Evolutionary conservation across 2,329 filamentous ascomycete species (phyloP).

Genomic region (Pestalotiopsis sp.): DNA sequence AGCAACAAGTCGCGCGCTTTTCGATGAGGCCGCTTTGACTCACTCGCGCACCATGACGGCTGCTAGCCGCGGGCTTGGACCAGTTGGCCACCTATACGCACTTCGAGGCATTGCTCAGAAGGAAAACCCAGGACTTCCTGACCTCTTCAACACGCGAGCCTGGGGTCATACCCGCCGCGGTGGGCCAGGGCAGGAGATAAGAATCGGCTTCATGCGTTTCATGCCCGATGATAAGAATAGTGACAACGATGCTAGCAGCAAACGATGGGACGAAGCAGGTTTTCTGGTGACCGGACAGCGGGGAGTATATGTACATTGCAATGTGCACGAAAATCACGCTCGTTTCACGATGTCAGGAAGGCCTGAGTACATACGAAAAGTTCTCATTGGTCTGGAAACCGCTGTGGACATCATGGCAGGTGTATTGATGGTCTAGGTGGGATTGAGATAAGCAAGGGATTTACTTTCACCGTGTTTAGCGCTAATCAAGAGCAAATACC

Average conservation of each 20-base stretch:
- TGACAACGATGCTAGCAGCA: not conserved
- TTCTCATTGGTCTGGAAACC: too few species aligned
- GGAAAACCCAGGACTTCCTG: not conserved
- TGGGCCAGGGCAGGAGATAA: slow-evolving; percentile 18
- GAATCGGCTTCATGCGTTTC: slow-evolving; percentile 19
- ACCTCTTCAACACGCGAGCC: slow-evolving; percentile 17
- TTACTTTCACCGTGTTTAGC: too few species aligned
- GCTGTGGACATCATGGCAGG: too few species aligned
- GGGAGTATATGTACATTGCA: slow-evolving; percentile 20
- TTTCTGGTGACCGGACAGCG: slow-evolving; percentile 18
- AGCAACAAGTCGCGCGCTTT: not conserved
- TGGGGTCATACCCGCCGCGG: slow-evolving; percentile 20
- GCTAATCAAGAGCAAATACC: not conserved
- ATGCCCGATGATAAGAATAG: not conserved
- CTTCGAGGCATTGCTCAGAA: slow-evolving; percentile 7
- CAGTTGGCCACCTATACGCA: slow-evolving; percentile 17
- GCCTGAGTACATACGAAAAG: slow-evolving; percentile 7
- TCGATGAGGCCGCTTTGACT: slow-evolving; percentile 8
- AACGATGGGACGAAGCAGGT: slow-evolving; percentile 17
- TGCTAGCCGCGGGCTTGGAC: slow-evolving; percentile 12
- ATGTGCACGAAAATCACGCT: slow-evolving; percentile 10
- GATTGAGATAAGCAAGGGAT: not conserved
- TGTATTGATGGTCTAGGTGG: too few species aligned
- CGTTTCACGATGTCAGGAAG: slow-evolving; percentile 15
- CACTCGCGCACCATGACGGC: slow-evolving; percentile 12